Evolutionary conservation across 495 filamentous ascomycete species (phyloP), one percentile per base, ranked within the genome.

Genomic region (Aspergillus taichungensis): DNA sequence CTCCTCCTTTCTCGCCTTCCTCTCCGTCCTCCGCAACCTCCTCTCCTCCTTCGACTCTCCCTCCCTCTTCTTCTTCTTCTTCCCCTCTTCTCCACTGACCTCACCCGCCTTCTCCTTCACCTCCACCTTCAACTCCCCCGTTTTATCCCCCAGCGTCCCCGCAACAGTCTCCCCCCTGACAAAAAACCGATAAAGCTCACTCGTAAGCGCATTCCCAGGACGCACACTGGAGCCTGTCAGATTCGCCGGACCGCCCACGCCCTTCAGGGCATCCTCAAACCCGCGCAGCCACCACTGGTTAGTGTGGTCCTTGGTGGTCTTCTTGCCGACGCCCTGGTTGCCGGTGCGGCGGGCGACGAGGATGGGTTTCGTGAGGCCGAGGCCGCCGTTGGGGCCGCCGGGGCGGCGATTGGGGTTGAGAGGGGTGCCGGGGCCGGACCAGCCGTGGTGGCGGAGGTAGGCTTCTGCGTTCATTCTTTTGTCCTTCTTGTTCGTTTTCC

Each of bases 211-310:
- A 54, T 74, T 73, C 32, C 18, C 18, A 1, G 18, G 18, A 24
- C 18, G 18, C 18, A 24, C 18, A 24, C 18, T 24, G 18, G 18
- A 24, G 4, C 18, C 18, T 4, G 43, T 34, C 38, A 45, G 40
- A 33, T 47, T 50, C 8, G 13, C 45, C 5, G 45, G 45, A 11
- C 34, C 62, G 8, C 66, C 69, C 0, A 88, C 67, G 3, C 80
- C 80, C 59, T 86, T 82, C 47, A 91, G 65, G 27, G 82, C 80
- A 57, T 83, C 77, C 65, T 91, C 86, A 54, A 89, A 88, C 36
- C 85, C 85, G 37, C 80, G 75, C 46, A 88, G 62, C 85, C 85
- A 90, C 86, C 86, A 91, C 51, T 86, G 83, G 51, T 76, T 79
- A 36, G 78, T 84, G 11, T 60, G 58, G 53, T 76, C 72, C 37